phyloP scores from a whole-genome alignment of 495 filamentous ascomycete genomes.

The Penicillium coprophilum region DNA sequence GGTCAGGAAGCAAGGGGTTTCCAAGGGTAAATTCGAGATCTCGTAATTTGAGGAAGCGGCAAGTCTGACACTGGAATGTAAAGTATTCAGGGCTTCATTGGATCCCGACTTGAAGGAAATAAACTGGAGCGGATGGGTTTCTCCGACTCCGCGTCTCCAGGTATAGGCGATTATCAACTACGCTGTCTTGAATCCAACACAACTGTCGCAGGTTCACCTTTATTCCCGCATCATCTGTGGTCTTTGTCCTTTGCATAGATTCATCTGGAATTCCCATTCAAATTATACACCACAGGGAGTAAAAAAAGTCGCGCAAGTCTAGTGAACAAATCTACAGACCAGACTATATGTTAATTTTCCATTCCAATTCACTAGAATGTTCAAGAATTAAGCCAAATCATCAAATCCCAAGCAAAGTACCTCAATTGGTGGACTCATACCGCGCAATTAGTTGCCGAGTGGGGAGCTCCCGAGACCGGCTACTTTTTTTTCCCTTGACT shows the following conservation, averaged over 20 bases:
- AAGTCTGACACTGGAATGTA: conserved; percentile 17
- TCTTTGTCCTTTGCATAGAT: background rate
- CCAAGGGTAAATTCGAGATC: conserved; percentile 9
- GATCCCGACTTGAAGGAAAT: conserved; percentile 1
- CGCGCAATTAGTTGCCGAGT: conserved; percentile 18
- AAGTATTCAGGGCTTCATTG: conserved; percentile 1
- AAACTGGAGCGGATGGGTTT: conserved; percentile 26
- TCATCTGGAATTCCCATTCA: background rate
- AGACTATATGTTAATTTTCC: background rate
- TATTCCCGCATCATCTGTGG: background rate
- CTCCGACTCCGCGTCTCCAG: conserved; percentile 31
- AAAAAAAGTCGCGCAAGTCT: conserved; percentile 1
- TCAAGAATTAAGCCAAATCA: background rate
- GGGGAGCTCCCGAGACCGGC: conserved; percentile 23
- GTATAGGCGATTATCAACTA: background rate
- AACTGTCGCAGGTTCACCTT: background rate
- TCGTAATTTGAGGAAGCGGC: conserved; percentile 6
- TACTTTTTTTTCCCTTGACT: conserved; percentile 24
- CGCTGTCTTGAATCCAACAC: background rate
- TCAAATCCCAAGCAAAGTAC: background rate
- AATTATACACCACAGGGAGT: background rate
- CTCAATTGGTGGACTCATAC: conserved; percentile 14
- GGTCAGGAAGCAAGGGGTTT: conserved; percentile 31
- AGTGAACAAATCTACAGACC: background rate
- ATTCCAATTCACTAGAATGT: too few species aligned